phyloP scores from a whole-genome alignment of 371 early-diverging fungal genomes.

The Quaeritorhiza haematococci region DNA sequence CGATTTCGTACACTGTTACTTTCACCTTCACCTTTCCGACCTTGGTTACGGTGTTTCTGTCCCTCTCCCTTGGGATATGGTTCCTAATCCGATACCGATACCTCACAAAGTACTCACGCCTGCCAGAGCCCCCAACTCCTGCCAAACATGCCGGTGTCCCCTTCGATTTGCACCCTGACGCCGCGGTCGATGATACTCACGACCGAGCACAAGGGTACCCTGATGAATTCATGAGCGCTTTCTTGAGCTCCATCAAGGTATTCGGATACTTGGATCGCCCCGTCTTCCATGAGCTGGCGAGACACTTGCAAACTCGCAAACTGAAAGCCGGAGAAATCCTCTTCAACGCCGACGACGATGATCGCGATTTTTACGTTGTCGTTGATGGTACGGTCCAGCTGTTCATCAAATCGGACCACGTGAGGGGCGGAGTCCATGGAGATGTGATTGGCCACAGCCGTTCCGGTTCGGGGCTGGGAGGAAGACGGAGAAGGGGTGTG shows the following conservation, averaged over 20 bases:
- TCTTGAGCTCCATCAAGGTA: conserved; percentile 86
- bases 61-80: conserved; percentile 54
- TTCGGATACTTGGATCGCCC: conserved; percentile 95
- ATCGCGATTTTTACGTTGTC: conserved; percentile 84
- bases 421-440: neutral
- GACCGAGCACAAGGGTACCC: conserved; percentile 51
- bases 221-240: conserved; percentile 78
- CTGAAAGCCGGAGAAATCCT: conserved; percentile 82
- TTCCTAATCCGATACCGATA: conserved; percentile 65
- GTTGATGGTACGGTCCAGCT: conserved; percentile 91
- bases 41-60: too few relatives aligned
- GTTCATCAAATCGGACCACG: conserved; percentile 40
- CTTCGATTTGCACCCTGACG: conserved; percentile 78
- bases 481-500: too few relatives aligned
- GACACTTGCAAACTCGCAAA: conserved; percentile 75
- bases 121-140: conserved; percentile 46
- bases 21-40: neutral
- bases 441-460: conserved; percentile 36
- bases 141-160: conserved; percentile 47
- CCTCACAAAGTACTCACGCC: conserved; percentile 74
- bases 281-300: conserved; percentile 65
- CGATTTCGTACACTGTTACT: too few relatives aligned
- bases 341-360: conserved; percentile 58
- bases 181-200: conserved; percentile 53
- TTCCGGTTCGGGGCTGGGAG: too few relatives aligned